phyloP scores from a whole-genome alignment of 1,284 basidiomycete species.

The Ceratobasidium sp. region DNA sequence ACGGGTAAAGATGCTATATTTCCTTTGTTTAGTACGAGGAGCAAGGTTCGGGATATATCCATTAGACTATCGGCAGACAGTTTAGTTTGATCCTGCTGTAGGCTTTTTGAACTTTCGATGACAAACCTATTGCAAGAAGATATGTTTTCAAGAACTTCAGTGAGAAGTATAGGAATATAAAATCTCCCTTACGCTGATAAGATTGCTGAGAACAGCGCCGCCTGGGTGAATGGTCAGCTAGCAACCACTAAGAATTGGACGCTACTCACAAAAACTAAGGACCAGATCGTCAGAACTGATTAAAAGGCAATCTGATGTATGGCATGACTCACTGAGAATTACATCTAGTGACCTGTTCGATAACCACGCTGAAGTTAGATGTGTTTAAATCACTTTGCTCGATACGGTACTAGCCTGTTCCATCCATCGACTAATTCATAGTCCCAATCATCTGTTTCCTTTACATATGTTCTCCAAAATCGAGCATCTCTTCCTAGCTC shows the following conservation, averaged over 20 bases:
- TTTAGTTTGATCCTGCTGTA: background rate
- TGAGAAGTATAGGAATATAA: background rate
- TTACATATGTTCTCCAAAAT: constrained; percentile 32
- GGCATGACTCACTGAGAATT: constrained; percentile 4
- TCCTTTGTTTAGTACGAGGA: background rate
- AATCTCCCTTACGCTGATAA: constrained; percentile 1
- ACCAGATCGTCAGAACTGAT: background rate
- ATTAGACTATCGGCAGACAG: background rate
- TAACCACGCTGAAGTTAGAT: too few relatives aligned
- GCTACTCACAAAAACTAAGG: constrained; percentile 15
- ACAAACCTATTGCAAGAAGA: background rate
- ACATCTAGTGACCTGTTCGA: background rate
- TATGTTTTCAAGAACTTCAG: background rate
- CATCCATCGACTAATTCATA: constrained; percentile 17
- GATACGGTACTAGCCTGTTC: constrained; percentile 11
- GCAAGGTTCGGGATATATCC: background rate
- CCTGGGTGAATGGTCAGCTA: background rate
- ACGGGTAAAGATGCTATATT: background rate
- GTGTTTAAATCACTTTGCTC: too few relatives aligned
- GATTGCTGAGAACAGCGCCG: constrained; percentile 20
- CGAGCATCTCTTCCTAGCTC: constrained; percentile 12
- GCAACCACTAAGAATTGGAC: too few relatives aligned
- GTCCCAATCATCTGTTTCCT: constrained; percentile 21
- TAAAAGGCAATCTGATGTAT: background rate
- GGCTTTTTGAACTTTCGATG: background rate